Percentiles rank a stretch among this genome's conserved stretches.
Conservation (phyloP, 2,329 filamentous ascomycete genomes). For the Chrysoporthe cubensis region DNA sequence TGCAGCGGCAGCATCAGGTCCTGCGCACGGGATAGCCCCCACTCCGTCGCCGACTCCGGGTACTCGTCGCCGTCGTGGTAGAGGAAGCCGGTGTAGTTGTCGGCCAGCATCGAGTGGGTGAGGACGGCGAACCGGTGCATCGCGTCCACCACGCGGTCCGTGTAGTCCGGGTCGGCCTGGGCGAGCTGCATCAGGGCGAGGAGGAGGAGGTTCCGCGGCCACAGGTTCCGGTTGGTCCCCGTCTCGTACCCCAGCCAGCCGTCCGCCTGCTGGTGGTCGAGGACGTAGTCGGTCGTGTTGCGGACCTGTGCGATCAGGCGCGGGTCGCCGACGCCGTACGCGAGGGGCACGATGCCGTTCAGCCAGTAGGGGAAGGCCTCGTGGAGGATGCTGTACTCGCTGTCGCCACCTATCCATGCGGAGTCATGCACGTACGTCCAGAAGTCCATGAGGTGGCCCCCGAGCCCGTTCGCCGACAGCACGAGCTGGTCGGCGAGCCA, state of each 20-base stretch:
- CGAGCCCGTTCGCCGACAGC: constrained; percentile 14
- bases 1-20: constrained; percentile 42
- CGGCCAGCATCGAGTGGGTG: constrained; percentile 54
- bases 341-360: constrained; percentile 60
- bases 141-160: constrained; percentile 48
- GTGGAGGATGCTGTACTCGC: constrained; percentile 57
- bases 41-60: constrained; percentile 36
- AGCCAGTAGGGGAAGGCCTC: constrained; percentile 63
- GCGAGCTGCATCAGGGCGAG: constrained; percentile 54
- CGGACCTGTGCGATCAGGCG: constrained; percentile 55
- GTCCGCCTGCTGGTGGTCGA: constrained; percentile 52
- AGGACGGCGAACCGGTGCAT: constrained; percentile 54
- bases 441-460: constrained; percentile 50
- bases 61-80: constrained; percentile 48
- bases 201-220: constrained; percentile 56
- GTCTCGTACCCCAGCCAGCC: constrained; percentile 62
- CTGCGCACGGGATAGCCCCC: constrained; percentile 39
- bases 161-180: constrained; percentile 50
- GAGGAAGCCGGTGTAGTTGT: constrained; percentile 54
- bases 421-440: constrained; percentile 57
- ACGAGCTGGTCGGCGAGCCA: constrained; percentile 22
- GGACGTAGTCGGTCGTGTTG: constrained; percentile 47
- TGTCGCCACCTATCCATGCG: constrained; percentile 54
- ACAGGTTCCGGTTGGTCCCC: constrained; percentile 49
- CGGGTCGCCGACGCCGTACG: constrained; percentile 52